Evolutionary conservation across 108 stramenopile species (phyloP), one percentile per base, ranked within the genome.

Genomic region (Chaetoceros tenuissimus): DNA sequence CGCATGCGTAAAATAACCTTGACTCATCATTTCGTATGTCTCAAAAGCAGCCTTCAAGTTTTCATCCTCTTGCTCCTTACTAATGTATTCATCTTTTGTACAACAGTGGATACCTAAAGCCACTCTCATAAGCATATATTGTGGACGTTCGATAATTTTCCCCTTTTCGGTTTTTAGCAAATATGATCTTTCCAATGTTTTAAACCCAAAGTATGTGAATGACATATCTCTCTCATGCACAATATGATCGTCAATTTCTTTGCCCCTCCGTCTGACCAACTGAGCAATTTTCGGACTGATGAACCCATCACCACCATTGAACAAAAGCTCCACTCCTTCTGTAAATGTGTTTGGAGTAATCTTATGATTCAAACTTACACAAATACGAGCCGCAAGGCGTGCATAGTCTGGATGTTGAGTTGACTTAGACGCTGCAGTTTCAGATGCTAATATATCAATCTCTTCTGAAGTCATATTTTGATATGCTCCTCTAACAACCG

Each of bases 51-150:
- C 81, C 58, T 87, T 62, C 44, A 98, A 63, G 53, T 85, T 64
- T 17, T 64, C 59, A 44, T 79, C 74, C 53, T 87, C 81, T 18
- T 73, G 58, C 21, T 79, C 69, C 20, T 53, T 44, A 0, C 51
- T 43, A 31, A 63, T 26, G 34, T 40, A 40, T 40, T 40, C 34
- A 40, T 40, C 34, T 28, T 29, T 21, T 20, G 31, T 55, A 19
- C 63, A 51, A 59, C 94, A 94, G 64, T 97, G 95, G 60, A 98
- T 96, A 20, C 98, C 98, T 57, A 97, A 56, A 13, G 98, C 92
- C 21, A 98, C 98, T 34, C 98, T 82, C 98, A 98, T 98, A 69
- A 95, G 80, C 63, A 97, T 77, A 66, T 97, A 93, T 62, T 97
- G 96, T 18, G 98, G 98, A 46, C 94, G 78, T 78, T 98, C 98